Base-by-base conservation (phyloP, 139 green algal species). In the Mychonastes homosphaera region DNA sequence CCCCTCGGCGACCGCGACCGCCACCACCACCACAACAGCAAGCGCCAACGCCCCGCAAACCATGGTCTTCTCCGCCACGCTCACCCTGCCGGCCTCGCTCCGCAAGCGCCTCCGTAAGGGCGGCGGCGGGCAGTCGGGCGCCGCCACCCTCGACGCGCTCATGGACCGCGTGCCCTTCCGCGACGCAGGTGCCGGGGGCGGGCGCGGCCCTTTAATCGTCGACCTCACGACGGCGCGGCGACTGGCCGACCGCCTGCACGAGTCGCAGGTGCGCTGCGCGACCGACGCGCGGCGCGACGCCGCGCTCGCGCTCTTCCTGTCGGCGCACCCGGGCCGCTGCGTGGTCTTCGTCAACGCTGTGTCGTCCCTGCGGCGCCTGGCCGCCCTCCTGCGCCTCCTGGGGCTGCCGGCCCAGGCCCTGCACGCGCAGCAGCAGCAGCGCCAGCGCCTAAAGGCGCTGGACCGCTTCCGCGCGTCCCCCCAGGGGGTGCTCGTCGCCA, bases 31-130 rank as follows among this genome's bases (percentile, higher is more conserved):
- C 39, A 27, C 30, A 26, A n/a, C n/a, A n/a, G 47, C 47, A 45
- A 28, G 21, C 40, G 58, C 53, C 27, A n/a, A n/a, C n/a, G n/a
- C 4, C n/a, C 39, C 93, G 71, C 92, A 98, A 74, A 95, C 82
- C 2, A 84, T 97, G 59, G 83, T 99, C 28, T 99, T 99, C 63
- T 92, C 79, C 9, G 92, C 92, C 2, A 99, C 92, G 9, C 78
- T 99, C 23, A 90, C 87, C 8, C 79, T 99, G 74, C 91, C 92
- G 10, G 50, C 62, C 30, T 61, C 53, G 15, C 58, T 92, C 36
- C 74, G 82, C n/a, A 76, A 77, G 44, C 75, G 84, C 18, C 64
- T 94, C 44, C 63, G 67, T 23, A 78, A 74, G n/a, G 73, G 81
- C 15, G 77, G 68, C 29, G 84, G 81, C 48, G 87, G 82, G 13